A percentile compares a stretch with the other conserved stretches of the same genome.
These are phyloP conservation scores for Leccinum longicurvipes DNA, from an alignment of 768 basidiomycete species.

Conservation along the genomic window DNA sequence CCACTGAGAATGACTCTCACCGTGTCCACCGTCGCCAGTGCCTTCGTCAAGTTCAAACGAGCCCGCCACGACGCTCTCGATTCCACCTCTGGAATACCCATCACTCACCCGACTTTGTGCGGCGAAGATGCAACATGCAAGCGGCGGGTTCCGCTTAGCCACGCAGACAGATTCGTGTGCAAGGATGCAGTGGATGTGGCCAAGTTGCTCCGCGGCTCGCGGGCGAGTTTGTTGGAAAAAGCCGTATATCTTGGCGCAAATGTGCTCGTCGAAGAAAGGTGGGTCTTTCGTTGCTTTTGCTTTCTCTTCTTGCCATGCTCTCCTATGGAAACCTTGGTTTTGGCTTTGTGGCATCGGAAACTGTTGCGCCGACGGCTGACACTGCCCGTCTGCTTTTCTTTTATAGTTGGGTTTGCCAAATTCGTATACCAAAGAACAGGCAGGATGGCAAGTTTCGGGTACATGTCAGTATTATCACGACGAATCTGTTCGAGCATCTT, in stretches of 20 bases:
- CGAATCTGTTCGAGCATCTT: background rate
- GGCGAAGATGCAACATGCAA: conserved; percentile 26
- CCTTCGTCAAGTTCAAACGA: conserved; percentile 54
- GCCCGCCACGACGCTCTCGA: conserved; percentile 32
- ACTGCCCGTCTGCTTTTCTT: background rate
- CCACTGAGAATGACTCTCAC: conserved; percentile 23
- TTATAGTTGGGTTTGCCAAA: conserved; percentile 61
- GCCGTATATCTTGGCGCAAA: conserved; percentile 52
- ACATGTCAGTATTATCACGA: conserved; percentile 39
- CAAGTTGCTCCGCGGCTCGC: conserved; percentile 54
- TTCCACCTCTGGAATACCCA: conserved; percentile 37
- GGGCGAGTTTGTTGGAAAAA: conserved; percentile 47
- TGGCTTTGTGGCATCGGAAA: background rate
- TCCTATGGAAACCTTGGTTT: background rate
- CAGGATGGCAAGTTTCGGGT: conserved; percentile 56
- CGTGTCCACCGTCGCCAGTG: conserved; percentile 44
- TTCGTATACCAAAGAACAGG: conserved; percentile 50
- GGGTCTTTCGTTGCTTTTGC: conserved; percentile 28
- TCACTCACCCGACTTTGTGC: conserved; percentile 35
- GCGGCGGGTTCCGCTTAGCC: conserved; percentile 32
- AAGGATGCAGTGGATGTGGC: conserved; percentile 58
- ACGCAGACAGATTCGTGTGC: conserved; percentile 52
- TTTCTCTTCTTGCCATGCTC: background rate
- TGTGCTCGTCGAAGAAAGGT: conserved; percentile 69
- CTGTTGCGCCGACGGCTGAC: conserved; percentile 1